Evolutionary conservation across 805 yeast genomes (phyloP).

Genomic region (Monosporozyma yasuniensis): DNA sequence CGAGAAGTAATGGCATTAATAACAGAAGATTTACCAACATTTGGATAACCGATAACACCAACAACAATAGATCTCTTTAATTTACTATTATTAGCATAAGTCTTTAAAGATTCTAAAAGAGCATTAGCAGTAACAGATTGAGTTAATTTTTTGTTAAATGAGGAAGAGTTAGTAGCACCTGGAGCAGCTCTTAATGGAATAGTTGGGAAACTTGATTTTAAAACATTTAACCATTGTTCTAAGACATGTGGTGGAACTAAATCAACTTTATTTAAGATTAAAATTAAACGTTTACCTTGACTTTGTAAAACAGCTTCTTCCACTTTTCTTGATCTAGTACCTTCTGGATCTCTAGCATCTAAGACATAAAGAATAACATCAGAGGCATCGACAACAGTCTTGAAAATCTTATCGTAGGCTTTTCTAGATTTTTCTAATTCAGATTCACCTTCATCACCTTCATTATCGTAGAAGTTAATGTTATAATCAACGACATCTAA

Average conservation of each 20-base stretch:
- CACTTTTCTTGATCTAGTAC: slow-evolving; percentile 83
- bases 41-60: slow-evolving; percentile 96
- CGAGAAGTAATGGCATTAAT: slow-evolving; percentile 81
- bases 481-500: slow-evolving; percentile 45
- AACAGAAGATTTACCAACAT: slow-evolving; percentile 92
- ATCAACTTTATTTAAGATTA: slow-evolving; percentile 86
- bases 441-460: slow-evolving; percentile 34
- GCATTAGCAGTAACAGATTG: slow-evolving; percentile 63
- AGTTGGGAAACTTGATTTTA: slow-evolving; percentile 81
- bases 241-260: slow-evolving; percentile 79
- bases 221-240: slow-evolving; percentile 72
- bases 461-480: slow-evolving; percentile 36
- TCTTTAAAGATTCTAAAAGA: slow-evolving; percentile 70
- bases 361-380: slow-evolving; percentile 89
- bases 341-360: slow-evolving; percentile 96
- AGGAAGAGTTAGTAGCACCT: slow-evolving; percentile 57
- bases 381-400: slow-evolving; percentile 83
- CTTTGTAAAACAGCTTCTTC: slow-evolving; percentile 81
- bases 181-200: slow-evolving; percentile 78
- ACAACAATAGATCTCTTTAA: slow-evolving; percentile 83
- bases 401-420: slow-evolving; percentile 90
- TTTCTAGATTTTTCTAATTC: slow-evolving; percentile 71
- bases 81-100: slow-evolving; percentile 75
- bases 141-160: slow-evolving; percentile 67
- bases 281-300: slow-evolving; percentile 70